A percentile compares a stretch with the other conserved stretches of the same genome.
Conservation (phyloP, 345 rosid species). For the Melaleuca quinquenervia region DNA sequence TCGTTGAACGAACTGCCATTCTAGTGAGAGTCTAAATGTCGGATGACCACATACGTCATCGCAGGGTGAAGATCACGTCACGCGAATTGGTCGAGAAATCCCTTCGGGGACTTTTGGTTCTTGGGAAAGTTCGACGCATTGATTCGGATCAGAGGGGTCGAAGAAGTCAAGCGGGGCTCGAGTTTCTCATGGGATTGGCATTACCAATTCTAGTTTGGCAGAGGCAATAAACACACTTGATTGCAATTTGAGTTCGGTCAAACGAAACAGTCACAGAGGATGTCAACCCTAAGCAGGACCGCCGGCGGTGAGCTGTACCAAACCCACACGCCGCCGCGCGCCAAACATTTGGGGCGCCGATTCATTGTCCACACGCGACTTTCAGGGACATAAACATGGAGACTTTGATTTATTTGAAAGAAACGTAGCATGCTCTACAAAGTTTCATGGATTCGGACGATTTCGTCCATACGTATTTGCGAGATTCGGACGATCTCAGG, state of each 20-base stretch:
- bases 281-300: background rate
- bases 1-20: background rate
- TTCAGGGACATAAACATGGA: background rate
- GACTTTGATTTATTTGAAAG: background rate
- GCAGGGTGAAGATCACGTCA: no score
- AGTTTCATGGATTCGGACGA: background rate
- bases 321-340: background rate
- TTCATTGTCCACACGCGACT: background rate
- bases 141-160: background rate
- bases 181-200: background rate
- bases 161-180: background rate
- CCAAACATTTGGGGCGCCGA: background rate
- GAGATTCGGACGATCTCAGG: background rate
- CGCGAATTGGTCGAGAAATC: no score
- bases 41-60: no score
- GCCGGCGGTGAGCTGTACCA: background rate
- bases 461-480: rapidly evolving
- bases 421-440: background rate
- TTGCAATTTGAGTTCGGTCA: background rate
- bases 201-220: background rate
- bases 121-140: background rate
- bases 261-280: background rate
- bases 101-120: background rate
- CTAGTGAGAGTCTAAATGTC: background rate
- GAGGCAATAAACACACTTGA: background rate